Evolutionary conservation across 2,329 filamentous ascomycete genomes (phyloP), one percentile per base, ranked within the genome.

Genomic region (Fusarium sp.): DNA sequence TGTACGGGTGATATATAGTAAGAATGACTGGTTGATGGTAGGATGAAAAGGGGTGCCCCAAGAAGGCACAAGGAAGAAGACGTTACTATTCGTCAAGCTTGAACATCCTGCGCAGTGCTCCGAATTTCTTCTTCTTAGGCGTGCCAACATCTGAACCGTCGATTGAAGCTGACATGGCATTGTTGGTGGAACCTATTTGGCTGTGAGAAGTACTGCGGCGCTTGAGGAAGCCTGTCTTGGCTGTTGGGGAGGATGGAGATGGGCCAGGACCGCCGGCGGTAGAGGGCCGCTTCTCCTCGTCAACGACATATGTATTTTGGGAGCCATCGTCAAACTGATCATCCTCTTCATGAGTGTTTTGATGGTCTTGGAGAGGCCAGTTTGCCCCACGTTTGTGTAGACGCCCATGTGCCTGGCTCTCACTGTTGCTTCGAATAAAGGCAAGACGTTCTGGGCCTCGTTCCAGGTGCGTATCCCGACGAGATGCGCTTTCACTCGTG

Each of bases 61-160:
- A 20, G 17, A 10, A 29, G 13, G 29, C 23, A 27, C n/a, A 36
- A n/a, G 11, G 25, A n/a, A 33, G n/a, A 13, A 21, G 17, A 36
- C 17, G 57, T 29, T 11, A 36, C 53, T 79, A 83, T 63, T 84
- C 82, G 62, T 84, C 75, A 57, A 85, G 75, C 40, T 81, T 76
- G 78, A 93, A 91, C 76, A 90, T 90, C 76, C 83, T 87, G 75
- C 90, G 87, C 74, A 93, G 77, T 54, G 82, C 80, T 40, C 84
- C 84, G 77, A 93, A 92, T 78, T 90, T 91, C 84, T 92, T 92
- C 80, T 85, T 87, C 80, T 79, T 83, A 64, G 56, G 61, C 13
- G 47, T 53, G 25, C 64, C 50, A 11, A 67, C 53, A n/a, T 56
- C 62, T 33, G 58, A 48, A 15, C 59, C 66, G 23, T 70, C 54